Evolutionary conservation across 1,139 yeast species (phyloP).

Genomic region (Entelexis sorbosivorans): DNA sequence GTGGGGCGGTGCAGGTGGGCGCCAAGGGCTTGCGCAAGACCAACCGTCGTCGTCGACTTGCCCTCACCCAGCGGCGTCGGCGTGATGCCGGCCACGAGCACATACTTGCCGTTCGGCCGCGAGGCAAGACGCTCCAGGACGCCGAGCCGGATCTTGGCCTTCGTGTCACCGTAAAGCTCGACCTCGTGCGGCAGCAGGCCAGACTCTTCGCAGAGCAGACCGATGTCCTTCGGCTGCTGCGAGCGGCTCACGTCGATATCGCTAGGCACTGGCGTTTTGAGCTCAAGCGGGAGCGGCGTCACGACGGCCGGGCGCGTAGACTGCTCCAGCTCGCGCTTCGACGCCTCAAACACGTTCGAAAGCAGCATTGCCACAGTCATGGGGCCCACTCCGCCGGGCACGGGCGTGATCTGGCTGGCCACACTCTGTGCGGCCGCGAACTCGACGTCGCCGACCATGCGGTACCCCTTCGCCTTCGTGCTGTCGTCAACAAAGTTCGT

Average conservation of each 20-base stretch:
- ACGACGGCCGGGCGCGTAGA: constrained; percentile 28
- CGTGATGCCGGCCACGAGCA: constrained; percentile 91
- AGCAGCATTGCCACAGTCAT: constrained; percentile 96
- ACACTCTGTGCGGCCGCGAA: constrained; percentile 52
- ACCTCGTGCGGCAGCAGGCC: constrained; percentile 73
- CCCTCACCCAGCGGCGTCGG: constrained; percentile 99
- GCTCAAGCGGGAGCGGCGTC: constrained; percentile 53
- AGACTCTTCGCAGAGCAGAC: constrained; percentile 68
- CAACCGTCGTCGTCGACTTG: constrained; percentile 92
- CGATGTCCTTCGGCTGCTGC: constrained; percentile 76
- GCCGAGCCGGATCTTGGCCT: constrained; percentile 77
- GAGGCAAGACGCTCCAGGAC: constrained; percentile 58
- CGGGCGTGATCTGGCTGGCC: constrained; percentile 85
- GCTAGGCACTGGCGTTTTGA: constrained; percentile 81
- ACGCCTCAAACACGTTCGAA: constrained; percentile 74
- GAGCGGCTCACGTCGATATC: constrained; percentile 85
- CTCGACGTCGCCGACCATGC: constrained; percentile 91
- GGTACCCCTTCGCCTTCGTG: constrained; percentile 67
- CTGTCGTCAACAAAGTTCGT: constrained; percentile 77
- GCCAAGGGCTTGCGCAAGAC: constrained; percentile 96
- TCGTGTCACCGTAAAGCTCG: constrained; percentile 82
- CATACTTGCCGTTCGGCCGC: constrained; percentile 72
- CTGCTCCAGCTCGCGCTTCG: constrained; percentile 38
- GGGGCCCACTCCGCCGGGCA: constrained; percentile 99
- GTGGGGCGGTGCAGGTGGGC: constrained; percentile 81